A percentile compares a stretch with the other conserved stretches of the same genome.
Evolutionary conservation across 805 yeast genomes (phyloP).

Genomic region (Saturnispora silvae): DNA sequence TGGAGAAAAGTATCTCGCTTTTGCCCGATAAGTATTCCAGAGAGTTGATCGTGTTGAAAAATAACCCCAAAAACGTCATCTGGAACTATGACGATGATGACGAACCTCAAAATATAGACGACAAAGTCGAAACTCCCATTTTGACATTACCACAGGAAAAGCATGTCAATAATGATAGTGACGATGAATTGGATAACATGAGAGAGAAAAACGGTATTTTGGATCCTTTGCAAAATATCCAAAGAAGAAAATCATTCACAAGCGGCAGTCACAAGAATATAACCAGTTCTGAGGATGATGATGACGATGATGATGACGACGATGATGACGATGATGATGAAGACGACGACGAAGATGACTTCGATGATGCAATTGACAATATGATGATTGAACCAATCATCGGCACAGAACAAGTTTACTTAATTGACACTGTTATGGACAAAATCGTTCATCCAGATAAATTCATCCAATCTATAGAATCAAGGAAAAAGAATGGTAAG

Average conservation of each 20-base stretch:
- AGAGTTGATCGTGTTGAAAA: conserved; percentile 26
- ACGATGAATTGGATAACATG: conserved; percentile 8
- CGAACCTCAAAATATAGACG: conserved; percentile 14
- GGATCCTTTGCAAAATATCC: conserved; percentile 5
- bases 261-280: neutral
- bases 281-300: conserved; percentile 6
- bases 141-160: conserved; percentile 1
- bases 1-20: conserved; percentile 27
- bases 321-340: conserved; percentile 20
- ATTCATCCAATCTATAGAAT: conserved; percentile 21
- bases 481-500: conserved; percentile 13
- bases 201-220: conserved; percentile 6
- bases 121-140: conserved; percentile 1
- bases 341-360: conserved; percentile 24
- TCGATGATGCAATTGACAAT: conserved; percentile 30
- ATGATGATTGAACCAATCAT: conserved; percentile 37
- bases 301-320: conserved; percentile 7
- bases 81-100: conserved; percentile 32
- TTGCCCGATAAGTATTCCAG: conserved; percentile 28
- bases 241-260: conserved; percentile 5
- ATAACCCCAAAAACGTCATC: conserved; percentile 28
- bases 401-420: conserved; percentile 36
- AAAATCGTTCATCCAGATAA: conserved; percentile 34
- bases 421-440: conserved; percentile 38
- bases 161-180: conserved; percentile 8